These are phyloP conservation scores for Daldinia bambusicola DNA, from an alignment of 495 filamentous ascomycete genomes.

Conservation along the genomic window DNA sequence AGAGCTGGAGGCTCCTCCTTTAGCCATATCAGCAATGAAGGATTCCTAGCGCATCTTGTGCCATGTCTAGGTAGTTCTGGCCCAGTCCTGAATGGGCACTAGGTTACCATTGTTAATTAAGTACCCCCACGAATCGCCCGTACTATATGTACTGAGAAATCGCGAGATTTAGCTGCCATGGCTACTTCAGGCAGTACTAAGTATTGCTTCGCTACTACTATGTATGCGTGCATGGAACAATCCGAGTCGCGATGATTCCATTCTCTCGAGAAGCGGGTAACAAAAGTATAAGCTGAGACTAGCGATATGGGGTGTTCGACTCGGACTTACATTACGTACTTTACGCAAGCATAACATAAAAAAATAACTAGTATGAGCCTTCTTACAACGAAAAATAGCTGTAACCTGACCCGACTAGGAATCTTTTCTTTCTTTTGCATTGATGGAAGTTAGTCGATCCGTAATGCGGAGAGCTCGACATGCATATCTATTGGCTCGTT, in stretches of 20 bases:
- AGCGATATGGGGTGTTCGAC: not conserved
- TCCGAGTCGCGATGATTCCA: constrained; percentile 7
- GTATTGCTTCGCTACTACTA: not conserved
- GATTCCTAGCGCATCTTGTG: constrained; percentile 7
- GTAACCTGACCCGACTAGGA: constrained; percentile 17
- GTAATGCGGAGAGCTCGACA: constrained; percentile 38
- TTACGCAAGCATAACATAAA: not conserved
- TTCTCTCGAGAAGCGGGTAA: not conserved
- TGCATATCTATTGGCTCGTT: constrained; percentile 38
- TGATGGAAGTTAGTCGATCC: constrained; percentile 26
- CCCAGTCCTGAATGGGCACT: not conserved
- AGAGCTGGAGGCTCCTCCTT: constrained; percentile 3
- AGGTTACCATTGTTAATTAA: constrained; percentile 7
- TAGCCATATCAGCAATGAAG: not conserved
- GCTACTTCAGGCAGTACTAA: not conserved
- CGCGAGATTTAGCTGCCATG: constrained; percentile 6
- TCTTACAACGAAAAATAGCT: constrained; percentile 24
- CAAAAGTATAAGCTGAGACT: not conserved
- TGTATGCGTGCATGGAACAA: constrained; percentile 4
- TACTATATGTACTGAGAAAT: constrained; percentile 11
- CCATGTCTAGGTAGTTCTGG: constrained; percentile 11
- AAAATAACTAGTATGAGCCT: constrained; percentile 25
- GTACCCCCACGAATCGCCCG: constrained; percentile 12
- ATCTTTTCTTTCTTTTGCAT: constrained; percentile 22
- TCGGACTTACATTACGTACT: not conserved